Conservation (phyloP, 805 yeast species). For the Zygoascus flipseniorum region DNA sequence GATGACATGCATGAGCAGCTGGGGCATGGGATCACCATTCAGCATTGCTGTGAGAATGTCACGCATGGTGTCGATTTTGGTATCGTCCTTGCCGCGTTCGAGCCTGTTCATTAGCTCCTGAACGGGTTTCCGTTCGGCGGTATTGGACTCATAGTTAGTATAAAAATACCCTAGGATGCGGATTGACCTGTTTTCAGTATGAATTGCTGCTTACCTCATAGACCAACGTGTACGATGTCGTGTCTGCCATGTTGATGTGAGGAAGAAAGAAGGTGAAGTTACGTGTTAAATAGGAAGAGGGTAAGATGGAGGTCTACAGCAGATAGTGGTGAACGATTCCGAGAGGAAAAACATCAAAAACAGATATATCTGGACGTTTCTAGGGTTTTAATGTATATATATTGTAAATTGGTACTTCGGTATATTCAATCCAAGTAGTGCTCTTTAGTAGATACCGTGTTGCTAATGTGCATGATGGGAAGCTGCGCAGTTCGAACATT, state of each 20-base stretch:
- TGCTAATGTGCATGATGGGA: no score
- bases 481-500: no score
- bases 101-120: conserved; percentile 68
- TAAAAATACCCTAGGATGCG: background rate
- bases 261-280: background rate
- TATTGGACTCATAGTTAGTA: conserved; percentile 9
- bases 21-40: conserved; percentile 89
- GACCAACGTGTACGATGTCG: conserved; percentile 22
- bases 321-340: no score
- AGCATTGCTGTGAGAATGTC: conserved; percentile 76
- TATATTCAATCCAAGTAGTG: no score
- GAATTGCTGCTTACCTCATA: conserved; percentile 16
- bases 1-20: conserved; percentile 89
- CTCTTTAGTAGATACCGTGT: no score
- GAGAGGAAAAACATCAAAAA: no score
- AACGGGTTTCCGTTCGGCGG: conserved; percentile 38
- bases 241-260: conserved; percentile 35
- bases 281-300: background rate
- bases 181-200: background rate
- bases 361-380: no score
- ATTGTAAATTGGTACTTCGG: no score
- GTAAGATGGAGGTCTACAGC: background rate
- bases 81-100: conserved; percentile 85
- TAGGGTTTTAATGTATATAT: no score
- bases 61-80: conserved; percentile 84